Evolutionary conservation across 1,139 yeast genomes (phyloP).

Genomic region (Kazachstania sp.): DNA sequence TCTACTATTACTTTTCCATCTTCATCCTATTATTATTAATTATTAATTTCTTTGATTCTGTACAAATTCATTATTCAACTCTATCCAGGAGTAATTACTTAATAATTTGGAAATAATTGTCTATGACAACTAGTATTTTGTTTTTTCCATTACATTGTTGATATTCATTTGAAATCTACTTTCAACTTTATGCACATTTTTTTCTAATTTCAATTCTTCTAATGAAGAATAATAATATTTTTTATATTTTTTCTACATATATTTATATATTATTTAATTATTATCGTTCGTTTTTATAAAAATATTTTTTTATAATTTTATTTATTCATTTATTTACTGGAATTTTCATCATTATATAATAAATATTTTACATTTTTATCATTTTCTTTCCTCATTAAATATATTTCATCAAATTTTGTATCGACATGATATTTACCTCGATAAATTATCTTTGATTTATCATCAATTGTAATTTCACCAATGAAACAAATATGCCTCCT

Average conservation of each 20-base stretch:
- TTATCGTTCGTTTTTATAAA: not conserved
- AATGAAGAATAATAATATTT: not conserved
- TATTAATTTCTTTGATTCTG: no score
- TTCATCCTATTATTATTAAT: no score
- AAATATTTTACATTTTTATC: slow-evolving; percentile 24
- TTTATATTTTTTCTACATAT: not conserved
- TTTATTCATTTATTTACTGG: not conserved
- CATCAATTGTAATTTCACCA: slow-evolving; percentile 24
- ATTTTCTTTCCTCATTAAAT: slow-evolving; percentile 22
- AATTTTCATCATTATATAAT: slow-evolving; percentile 13
- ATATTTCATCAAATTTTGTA: slow-evolving; percentile 24
- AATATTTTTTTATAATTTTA: not conserved
- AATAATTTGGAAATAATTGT: no score
- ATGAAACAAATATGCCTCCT: slow-evolving; percentile 26
- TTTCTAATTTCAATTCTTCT: not conserved
- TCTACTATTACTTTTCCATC: no score
- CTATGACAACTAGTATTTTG: no score
- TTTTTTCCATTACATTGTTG: no score
- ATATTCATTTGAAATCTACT: no score
- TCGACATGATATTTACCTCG: slow-evolving; percentile 29
- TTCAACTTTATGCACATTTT: not conserved
- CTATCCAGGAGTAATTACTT: no score
- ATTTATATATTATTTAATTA: not conserved
- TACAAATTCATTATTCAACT: no score
- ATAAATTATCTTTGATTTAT: slow-evolving; percentile 20